Base-by-base conservation (phyloP, 2,329 filamentous ascomycete species). In the Mariannaea sp. region DNA sequence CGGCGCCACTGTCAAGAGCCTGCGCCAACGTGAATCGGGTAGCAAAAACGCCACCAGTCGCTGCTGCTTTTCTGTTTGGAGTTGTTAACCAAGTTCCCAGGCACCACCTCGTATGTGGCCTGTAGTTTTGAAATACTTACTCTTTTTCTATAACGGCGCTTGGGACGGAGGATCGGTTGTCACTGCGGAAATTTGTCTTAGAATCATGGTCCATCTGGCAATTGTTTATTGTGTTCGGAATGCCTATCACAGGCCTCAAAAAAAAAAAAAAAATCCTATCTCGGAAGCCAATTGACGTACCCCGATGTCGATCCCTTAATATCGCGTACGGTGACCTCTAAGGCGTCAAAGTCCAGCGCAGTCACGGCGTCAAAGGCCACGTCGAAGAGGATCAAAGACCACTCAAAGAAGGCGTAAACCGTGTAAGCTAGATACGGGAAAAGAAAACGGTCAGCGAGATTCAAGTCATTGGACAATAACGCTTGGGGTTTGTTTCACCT, bases 211-310 rank as follows among this genome's bases (percentile, higher is more conserved):
- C 51, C 64, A 54, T 57, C 47, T 36, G 16, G 63, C 62, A 53
- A 55, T 65, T 49, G 51, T 70, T 59, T 71, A 66, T 65, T 67
- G 54, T 66, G 65, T 55, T 69, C 65, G 41, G 55, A 45, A 50
- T 5, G 59, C 62, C 53, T 56, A 60, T 58, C 49, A 36, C 49
- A 50, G 60, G 43, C 54, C n/a, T n/a, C 56, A 70, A 68, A 70
- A 70, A 22, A 33, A 44, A 14, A 19, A 29, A 58, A 69, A 61
- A 65, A 64, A 67, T 60, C 69, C 83, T 92, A 97, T 79, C 85
- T 90, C 65, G 93, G 93, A 83, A 97, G 92, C 88, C 88, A 88
- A 78, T 87, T 85, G 78, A 99, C 94, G 84, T 99, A 99, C 94
- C 93, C 92, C 90, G 93, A 92, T 80, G 89, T 94, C 70, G 87